Evolutionary conservation across 2,329 filamentous ascomycete species (phyloP).

Genomic region (Clarireedia homoeocarpa): DNA sequence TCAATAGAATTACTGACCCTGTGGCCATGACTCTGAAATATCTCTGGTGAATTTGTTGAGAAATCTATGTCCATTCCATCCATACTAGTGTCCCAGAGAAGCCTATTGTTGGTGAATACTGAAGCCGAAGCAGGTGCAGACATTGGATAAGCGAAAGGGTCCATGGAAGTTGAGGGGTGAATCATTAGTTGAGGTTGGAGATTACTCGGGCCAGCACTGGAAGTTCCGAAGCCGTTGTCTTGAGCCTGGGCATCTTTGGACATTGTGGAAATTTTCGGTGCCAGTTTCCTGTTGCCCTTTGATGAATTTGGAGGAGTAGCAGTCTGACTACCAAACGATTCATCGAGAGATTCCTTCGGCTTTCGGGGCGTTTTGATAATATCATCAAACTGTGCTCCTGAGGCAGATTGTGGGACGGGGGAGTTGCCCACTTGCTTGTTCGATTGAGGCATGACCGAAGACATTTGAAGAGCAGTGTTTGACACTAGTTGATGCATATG

Average conservation of each 20-base stretch:
- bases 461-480: constrained; percentile 44
- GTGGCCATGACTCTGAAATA: constrained; percentile 30
- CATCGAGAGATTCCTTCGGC: constrained; percentile 30
- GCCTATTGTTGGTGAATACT: constrained; percentile 35
- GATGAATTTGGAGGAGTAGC: constrained; percentile 53
- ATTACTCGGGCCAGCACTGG: constrained; percentile 8
- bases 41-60: constrained; percentile 30
- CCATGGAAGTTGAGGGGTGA: constrained; percentile 41
- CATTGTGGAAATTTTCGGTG: constrained; percentile 32
- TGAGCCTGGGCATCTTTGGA: constrained; percentile 24
- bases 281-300: constrained; percentile 48
- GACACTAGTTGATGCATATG: constrained; percentile 56
- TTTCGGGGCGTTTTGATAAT: constrained; percentile 34
- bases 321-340: constrained; percentile 37
- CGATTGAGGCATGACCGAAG: constrained; percentile 45
- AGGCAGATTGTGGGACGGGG: constrained; percentile 34
- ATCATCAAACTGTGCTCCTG: constrained; percentile 23
- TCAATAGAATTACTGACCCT: constrained; percentile 46
- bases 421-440: constrained; percentile 51
- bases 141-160: constrained; percentile 53
- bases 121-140: constrained; percentile 47
- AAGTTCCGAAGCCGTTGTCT: constrained; percentile 23
- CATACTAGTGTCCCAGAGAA: constrained; percentile 49
- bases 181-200: constrained; percentile 42
- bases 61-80: constrained; percentile 54